Conservation (phyloP, 2,329 filamentous ascomycete genomes). For the Blastomyces gilchristii region DNA sequence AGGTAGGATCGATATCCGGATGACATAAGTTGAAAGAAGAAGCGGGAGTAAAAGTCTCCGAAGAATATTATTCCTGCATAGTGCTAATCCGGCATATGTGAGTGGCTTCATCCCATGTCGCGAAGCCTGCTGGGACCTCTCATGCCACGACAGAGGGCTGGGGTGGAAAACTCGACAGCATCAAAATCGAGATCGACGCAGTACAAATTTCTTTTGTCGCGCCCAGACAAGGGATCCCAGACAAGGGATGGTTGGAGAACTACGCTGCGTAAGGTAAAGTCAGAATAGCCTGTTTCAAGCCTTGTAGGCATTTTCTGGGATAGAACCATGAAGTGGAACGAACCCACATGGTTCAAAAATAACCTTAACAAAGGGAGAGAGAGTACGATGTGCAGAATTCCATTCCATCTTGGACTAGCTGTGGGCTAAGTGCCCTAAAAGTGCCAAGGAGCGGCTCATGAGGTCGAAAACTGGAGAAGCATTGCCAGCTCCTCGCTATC, state of each 20-base stretch:
- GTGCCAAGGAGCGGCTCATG: neutral
- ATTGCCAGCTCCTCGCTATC: neutral
- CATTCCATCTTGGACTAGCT: neutral
- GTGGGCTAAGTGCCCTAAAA: neutral
- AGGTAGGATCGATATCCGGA: neutral
- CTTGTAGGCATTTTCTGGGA: neutral
- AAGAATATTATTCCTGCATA: neutral
- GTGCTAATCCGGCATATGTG: neutral
- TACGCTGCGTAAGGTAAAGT: neutral
- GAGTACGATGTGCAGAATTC: neutral
- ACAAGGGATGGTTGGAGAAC: neutral
- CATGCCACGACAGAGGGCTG: neutral
- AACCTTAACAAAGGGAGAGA: neutral
- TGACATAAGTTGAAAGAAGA: neutral
- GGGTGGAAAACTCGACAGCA: neutral
- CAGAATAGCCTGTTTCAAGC: neutral
- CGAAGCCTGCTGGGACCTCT: neutral
- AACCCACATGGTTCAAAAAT: neutral
- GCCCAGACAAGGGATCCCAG: neutral
- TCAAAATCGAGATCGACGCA: conserved; percentile 3
- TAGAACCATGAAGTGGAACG: neutral
- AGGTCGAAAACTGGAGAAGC: no score
- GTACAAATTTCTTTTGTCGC: neutral
- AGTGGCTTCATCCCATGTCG: neutral
- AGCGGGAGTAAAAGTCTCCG: neutral